Conservation (phyloP, 1,284 basidiomycete species). For the Takashimella tepidaria region DNA sequence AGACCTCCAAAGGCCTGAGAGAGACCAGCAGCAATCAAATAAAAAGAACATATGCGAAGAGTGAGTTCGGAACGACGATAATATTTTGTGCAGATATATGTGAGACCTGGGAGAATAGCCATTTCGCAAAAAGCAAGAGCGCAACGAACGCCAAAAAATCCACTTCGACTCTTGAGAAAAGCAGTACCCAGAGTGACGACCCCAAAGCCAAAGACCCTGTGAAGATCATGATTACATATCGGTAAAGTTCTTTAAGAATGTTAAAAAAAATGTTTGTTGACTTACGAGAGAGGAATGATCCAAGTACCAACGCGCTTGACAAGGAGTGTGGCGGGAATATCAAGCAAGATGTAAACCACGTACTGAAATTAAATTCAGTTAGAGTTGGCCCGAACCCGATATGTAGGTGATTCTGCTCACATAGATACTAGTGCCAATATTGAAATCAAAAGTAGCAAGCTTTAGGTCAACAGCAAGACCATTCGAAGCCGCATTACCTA, state of each 20-base stretch:
- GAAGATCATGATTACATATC: too few species aligned
- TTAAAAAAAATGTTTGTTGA: too few species aligned
- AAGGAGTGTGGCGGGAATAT: not conserved
- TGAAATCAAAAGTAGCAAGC: not conserved
- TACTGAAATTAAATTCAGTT: not conserved
- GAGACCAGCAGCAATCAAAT: slow-evolving; percentile 11
- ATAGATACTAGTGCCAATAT: not conserved
- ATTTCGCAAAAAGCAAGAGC: slow-evolving; percentile 35
- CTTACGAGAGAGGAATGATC: not conserved
- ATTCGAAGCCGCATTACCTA: not conserved
- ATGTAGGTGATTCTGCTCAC: not conserved
- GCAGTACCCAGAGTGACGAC: slow-evolving; percentile 25
- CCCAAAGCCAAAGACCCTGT: slow-evolving; percentile 6
- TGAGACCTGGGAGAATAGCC: slow-evolving; percentile 32
- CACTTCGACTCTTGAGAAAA: slow-evolving; percentile 17
- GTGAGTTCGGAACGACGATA: slow-evolving; percentile 17
- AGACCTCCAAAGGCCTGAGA: slow-evolving; percentile 19
- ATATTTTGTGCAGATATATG: slow-evolving; percentile 26
- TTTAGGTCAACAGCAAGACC: not conserved
- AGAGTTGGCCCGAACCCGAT: too few species aligned
- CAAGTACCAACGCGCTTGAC: not conserved
- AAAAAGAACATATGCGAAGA: slow-evolving; percentile 11
- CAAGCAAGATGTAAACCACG: not conserved
- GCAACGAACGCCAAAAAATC: slow-evolving; percentile 24
- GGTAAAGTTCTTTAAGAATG: too few species aligned